Percentiles rank a stretch among this genome's conserved stretches.
These are phyloP conservation scores for Rhodotorula sphaerocarpa DNA, from an alignment of 768 basidiomycete genomes.

Conservation along the genomic window DNA sequence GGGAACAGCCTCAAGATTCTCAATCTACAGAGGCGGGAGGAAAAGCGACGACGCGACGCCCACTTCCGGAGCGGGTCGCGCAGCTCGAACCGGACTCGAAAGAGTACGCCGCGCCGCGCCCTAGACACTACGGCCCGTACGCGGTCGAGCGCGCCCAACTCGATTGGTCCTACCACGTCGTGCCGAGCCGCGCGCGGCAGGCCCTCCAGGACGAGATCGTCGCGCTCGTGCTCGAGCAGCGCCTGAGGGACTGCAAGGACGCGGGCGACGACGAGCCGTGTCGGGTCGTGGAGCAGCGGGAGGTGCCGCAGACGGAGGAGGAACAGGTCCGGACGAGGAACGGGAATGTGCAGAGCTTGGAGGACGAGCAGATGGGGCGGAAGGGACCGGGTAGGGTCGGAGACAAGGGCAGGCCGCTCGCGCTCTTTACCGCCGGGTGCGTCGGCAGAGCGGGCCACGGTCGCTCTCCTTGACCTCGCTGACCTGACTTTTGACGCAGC, in stretches of 20 bases:
- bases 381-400: background rate
- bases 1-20: no score
- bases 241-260: slow-evolving; percentile 15
- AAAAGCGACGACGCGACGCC: background rate
- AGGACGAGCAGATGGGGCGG: background rate
- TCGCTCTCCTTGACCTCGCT: no score
- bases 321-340: background rate
- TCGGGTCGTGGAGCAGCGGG: background rate
- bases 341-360: no score
- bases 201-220: slow-evolving; percentile 39
- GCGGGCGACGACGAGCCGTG: slow-evolving; percentile 29
- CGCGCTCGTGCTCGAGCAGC: slow-evolving; percentile 14
- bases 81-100: slow-evolving; percentile 15
- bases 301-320: background rate
- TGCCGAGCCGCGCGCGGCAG: slow-evolving; percentile 32
- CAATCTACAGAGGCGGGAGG: background rate
- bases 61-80: background rate
- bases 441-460: background rate
- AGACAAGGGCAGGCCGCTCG: slow-evolving; percentile 26
- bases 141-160: slow-evolving; percentile 18
- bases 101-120: background rate
- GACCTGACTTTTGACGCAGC: background rate
- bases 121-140: slow-evolving; percentile 19
- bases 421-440: slow-evolving; percentile 40
- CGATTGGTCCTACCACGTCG: slow-evolving; percentile 39